Evolutionary conservation across 345 rosid genomes (phyloP).

Genomic region (Populus deltoides): DNA sequence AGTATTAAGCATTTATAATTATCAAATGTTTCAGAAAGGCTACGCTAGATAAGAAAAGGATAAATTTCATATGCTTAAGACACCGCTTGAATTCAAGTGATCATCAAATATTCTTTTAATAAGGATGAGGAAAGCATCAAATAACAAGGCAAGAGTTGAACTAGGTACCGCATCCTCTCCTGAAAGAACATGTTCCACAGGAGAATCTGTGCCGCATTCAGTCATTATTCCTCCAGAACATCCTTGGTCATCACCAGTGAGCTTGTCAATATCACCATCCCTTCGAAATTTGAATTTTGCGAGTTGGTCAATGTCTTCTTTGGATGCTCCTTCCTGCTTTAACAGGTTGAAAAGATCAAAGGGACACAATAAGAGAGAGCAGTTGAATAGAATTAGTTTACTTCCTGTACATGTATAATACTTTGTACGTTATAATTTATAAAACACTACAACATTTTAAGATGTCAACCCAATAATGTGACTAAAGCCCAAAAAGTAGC

Average conservation of each 20-base stretch:
- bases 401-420: too few relatives aligned
- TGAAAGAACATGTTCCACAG: slow-evolving; percentile 53
- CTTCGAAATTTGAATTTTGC: slow-evolving; percentile 70
- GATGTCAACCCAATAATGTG: neutral
- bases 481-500: too few relatives aligned
- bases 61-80: neutral
- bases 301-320: slow-evolving; percentile 82
- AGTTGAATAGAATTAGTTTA: too few relatives aligned
- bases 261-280: slow-evolving; percentile 43
- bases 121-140: neutral
- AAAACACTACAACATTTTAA: neutral
- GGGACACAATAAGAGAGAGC: neutral
- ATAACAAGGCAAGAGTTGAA: slow-evolving; percentile 3
- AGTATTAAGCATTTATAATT: too few relatives aligned
- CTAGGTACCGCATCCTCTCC: slow-evolving; percentile 80
- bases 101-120: neutral
- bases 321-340: slow-evolving; percentile 89
- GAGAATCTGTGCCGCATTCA: slow-evolving; percentile 75
- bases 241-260: slow-evolving; percentile 39
- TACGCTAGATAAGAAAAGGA: neutral
- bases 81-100: neutral
- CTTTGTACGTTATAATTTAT: neutral
- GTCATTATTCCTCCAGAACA: slow-evolving; percentile 74
- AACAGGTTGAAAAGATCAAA: slow-evolving; percentile 9
- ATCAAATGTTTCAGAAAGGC: too few relatives aligned